phyloP scores from a whole-genome alignment of 1,284 basidiomycete species.

The Mixia osmundae region DNA sequence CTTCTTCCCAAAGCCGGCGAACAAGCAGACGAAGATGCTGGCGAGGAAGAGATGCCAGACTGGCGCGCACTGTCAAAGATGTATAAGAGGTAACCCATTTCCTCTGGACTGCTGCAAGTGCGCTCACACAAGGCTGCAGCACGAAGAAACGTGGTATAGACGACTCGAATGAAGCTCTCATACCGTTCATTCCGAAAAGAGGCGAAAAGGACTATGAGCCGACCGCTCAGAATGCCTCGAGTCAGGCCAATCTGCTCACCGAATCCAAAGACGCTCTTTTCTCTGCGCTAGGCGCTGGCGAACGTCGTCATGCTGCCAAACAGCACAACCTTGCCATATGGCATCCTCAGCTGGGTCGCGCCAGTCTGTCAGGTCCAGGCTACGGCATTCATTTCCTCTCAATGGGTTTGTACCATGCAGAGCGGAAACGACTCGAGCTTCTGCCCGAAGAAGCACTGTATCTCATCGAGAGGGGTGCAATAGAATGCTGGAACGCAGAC shows the following conservation, averaged over 20 bases:
- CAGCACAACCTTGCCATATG: constrained; percentile 16
- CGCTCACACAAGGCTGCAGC: no score
- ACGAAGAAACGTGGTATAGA: no score
- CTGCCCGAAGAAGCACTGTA: constrained; percentile 87
- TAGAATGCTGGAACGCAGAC: constrained; percentile 68
- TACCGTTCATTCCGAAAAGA: constrained; percentile 53
- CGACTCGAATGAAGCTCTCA: no score
- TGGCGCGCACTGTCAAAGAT: no score
- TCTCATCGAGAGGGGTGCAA: constrained; percentile 61
- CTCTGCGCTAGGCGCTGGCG: constrained; percentile 13
- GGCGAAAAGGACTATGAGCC: constrained; percentile 96
- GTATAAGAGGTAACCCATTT: no score
- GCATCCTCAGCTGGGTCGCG: constrained; percentile 10
- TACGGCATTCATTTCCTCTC: constrained; percentile 53
- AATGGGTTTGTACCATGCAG: constrained; percentile 36
- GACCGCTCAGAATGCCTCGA: constrained; percentile 15
- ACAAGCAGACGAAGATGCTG: no score
- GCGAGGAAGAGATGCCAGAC: no score
- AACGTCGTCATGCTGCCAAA: constrained; percentile 13
- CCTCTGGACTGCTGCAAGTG: no score
- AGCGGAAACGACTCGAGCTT: constrained; percentile 45
- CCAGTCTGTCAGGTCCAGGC: constrained; percentile 20
- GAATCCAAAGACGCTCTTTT: constrained; percentile 15
- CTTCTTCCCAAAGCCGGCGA: no score
- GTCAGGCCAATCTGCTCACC: constrained; percentile 12